Evolutionary conservation across 2,329 filamentous ascomycete species (phyloP).

Genomic region (Talaromyces sp.): DNA sequence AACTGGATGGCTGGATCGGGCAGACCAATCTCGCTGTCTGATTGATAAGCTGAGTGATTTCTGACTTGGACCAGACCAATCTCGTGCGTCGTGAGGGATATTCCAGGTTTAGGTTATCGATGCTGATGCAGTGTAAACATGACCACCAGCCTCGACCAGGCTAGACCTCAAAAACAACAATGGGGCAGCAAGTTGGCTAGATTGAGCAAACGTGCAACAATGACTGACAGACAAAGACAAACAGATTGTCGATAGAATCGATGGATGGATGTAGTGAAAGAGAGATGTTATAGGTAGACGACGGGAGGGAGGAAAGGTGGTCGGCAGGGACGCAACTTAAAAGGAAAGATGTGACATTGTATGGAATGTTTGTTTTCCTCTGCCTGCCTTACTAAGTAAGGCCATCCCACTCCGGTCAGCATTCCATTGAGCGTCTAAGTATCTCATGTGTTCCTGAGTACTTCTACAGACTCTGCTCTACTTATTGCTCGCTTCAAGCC

Average conservation of each 20-base stretch:
- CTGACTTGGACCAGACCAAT: neutral
- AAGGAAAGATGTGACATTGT: neutral
- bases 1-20: neutral
- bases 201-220: neutral
- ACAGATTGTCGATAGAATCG: neutral
- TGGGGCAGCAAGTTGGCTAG: neutral
- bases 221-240: neutral
- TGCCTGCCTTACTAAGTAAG: neutral
- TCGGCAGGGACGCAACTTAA: neutral
- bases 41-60: neutral
- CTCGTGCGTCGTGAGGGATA: neutral
- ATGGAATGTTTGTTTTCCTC: neutral
- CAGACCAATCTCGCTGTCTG: neutral
- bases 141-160: neutral
- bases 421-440: neutral
- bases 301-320: neutral
- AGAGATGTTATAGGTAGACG: neutral
- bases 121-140: neutral
- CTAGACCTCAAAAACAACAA: neutral
- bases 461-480: neutral
- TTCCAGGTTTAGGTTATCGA: neutral
- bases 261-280: neutral
- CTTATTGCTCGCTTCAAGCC: neutral
- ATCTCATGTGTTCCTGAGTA: neutral
- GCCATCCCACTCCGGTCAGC: neutral